phyloP scores from a whole-genome alignment of 306 rosid genomes.

The Lagenaria siceraria region DNA sequence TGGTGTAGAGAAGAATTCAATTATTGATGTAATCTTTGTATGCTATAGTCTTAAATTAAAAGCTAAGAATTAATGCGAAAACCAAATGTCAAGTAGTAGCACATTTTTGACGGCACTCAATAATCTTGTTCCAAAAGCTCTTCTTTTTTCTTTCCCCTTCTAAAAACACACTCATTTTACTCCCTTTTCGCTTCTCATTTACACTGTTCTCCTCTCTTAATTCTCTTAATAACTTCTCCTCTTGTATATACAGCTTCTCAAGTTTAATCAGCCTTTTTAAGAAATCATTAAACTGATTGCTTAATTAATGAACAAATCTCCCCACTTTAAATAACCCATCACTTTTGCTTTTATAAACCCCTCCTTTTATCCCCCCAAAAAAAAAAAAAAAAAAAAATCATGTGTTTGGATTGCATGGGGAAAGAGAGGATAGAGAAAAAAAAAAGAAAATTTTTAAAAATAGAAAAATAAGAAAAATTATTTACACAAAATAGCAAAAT shows the following conservation, averaged over 20 bases:
- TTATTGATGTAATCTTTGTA: background rate
- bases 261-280: too few relatives aligned
- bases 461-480: too few relatives aligned
- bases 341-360: background rate
- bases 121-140: background rate
- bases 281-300: constrained; percentile 3
- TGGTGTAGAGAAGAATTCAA: background rate
- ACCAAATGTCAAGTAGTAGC: background rate
- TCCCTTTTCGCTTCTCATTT: background rate
- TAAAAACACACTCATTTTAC: background rate
- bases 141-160: too few relatives aligned
- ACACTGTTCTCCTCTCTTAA: background rate
- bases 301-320: background rate
- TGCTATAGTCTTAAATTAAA: constrained; percentile 51
- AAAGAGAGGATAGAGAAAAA: too few relatives aligned
- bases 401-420: background rate
- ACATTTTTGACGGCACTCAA: constrained; percentile 2
- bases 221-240: background rate
- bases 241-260: too few relatives aligned
- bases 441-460: too few relatives aligned
- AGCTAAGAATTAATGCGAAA: constrained; percentile 36
- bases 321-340: background rate
- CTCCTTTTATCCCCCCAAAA: background rate
- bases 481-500: too few relatives aligned
- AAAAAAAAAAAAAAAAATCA: background rate